A percentile compares a stretch with the other conserved stretches of the same genome.
Conservation (phyloP, 768 basidiomycete genomes). For the Russula vinacea region DNA sequence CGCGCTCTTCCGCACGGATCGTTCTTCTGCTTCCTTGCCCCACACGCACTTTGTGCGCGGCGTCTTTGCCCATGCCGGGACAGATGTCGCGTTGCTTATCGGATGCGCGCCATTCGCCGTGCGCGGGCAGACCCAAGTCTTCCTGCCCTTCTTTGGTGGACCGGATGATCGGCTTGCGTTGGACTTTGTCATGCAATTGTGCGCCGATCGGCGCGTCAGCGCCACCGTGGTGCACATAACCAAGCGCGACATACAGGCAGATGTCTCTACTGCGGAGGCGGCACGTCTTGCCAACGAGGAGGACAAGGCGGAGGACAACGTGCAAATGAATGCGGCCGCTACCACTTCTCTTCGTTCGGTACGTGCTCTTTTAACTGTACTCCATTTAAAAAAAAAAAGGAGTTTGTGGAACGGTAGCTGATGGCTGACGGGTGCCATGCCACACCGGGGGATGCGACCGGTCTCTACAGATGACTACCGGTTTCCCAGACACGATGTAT, state of each 20-base stretch:
- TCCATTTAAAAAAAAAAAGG: not conserved
- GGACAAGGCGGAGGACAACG: conserved; percentile 29
- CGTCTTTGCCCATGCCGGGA: conserved; percentile 66
- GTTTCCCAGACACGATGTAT: conserved; percentile 68
- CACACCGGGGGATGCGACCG: not conserved
- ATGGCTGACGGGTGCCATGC: not conserved
- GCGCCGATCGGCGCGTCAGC: conserved; percentile 58
- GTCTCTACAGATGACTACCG: conserved; percentile 33
- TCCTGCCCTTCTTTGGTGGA: conserved; percentile 91
- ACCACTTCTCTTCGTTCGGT: conserved; percentile 45
- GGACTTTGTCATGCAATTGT: conserved; percentile 81
- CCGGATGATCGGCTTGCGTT: conserved; percentile 89
- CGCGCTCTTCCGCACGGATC: conserved; percentile 49
- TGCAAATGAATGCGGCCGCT: conserved; percentile 37
- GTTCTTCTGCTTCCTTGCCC: conserved; percentile 48
- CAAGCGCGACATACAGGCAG: conserved; percentile 43
- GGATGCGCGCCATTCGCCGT: conserved; percentile 51
- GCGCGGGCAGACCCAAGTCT: conserved; percentile 54
- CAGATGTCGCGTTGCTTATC: conserved; percentile 84
- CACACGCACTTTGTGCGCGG: conserved; percentile 84
- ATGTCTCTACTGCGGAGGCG: conserved; percentile 15
- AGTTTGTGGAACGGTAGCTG: not conserved
- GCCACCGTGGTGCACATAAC: conserved; percentile 73
- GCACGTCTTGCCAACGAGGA: conserved; percentile 33
- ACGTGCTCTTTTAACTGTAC: not conserved